Evolutionary conservation across 129 eudicot species (phyloP).

Genomic region (Dittrichia graveolens): DNA sequence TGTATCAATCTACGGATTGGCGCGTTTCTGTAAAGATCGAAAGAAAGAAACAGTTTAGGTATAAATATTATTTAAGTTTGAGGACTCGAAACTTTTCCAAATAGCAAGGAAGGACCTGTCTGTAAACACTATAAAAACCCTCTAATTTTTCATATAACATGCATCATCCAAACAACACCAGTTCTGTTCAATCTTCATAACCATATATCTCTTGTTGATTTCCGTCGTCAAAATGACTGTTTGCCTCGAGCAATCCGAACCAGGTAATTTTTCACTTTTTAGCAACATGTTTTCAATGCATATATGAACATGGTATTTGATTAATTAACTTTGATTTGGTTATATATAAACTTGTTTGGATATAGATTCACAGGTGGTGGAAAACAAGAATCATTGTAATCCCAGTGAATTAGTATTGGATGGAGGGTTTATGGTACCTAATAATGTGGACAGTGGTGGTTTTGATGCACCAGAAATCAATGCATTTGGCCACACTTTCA

Average conservation of each 20-base stretch:
- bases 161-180: conserved; percentile 27
- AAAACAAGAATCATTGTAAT: conserved; percentile 33
- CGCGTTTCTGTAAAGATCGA: neutral
- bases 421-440: conserved; percentile 63
- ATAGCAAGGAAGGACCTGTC: conserved; percentile 54
- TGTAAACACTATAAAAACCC: conserved; percentile 43
- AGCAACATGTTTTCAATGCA: neutral
- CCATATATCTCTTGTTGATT: neutral
- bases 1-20: conserved; percentile 6
- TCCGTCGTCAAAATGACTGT: conserved; percentile 52
- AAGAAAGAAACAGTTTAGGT: conserved; percentile 27
- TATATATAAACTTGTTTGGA: neutral
- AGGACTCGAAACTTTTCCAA: conserved; percentile 49
- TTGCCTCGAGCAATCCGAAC: conserved; percentile 51
- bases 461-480: conserved; percentile 79
- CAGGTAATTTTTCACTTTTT: conserved; percentile 36
- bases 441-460: conserved; percentile 36
- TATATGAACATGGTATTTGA: neutral
- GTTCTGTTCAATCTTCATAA: neutral
- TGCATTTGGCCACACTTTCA: conserved; percentile 75
- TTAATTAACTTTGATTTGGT: neutral
- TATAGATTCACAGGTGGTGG: conserved; percentile 47
- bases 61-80: conserved; percentile 24
- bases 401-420: conserved; percentile 59
- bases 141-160: neutral